A percentile compares a stretch with the other conserved stretches of the same genome.
Conservation (phyloP, 2,329 filamentous ascomycete genomes). For the Lecanoromycetidae sp. region DNA sequence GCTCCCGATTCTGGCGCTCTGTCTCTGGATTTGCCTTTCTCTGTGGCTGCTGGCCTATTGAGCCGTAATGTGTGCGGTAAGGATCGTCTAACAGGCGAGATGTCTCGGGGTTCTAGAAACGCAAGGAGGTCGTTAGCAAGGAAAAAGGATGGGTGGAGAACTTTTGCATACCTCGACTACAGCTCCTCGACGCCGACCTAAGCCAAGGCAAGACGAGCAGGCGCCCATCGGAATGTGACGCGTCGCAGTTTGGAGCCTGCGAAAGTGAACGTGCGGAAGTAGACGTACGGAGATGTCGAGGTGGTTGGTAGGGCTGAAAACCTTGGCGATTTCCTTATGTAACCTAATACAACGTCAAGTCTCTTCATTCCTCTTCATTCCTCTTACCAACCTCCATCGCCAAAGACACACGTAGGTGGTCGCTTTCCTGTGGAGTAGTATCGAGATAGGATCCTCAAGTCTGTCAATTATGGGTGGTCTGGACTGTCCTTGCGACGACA, state of each 20-base stretch:
- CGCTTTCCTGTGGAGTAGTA: neutral
- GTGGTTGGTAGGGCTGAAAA: constrained; percentile 6
- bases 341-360: neutral
- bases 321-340: neutral
- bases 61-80: constrained; percentile 33
- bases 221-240: constrained; percentile 28
- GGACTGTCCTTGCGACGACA: neutral
- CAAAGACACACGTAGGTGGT: too few species aligned
- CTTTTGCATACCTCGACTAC: constrained; percentile 19
- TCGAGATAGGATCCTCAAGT: neutral
- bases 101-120: constrained; percentile 28
- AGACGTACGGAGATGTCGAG: neutral
- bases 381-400: neutral
- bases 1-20: constrained; percentile 33
- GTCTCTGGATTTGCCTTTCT: constrained; percentile 32
- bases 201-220: constrained; percentile 34
- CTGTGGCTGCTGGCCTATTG: constrained; percentile 17
- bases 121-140: constrained; percentile 8
- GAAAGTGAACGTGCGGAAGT: neutral
- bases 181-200: constrained; percentile 28
- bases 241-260: neutral
- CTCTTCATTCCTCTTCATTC: neutral
- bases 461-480: neutral
- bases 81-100: constrained; percentile 34
- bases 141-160: neutral